phyloP scores from a whole-genome alignment of 257 asterid species.

The Solanum medicagineum region DNA sequence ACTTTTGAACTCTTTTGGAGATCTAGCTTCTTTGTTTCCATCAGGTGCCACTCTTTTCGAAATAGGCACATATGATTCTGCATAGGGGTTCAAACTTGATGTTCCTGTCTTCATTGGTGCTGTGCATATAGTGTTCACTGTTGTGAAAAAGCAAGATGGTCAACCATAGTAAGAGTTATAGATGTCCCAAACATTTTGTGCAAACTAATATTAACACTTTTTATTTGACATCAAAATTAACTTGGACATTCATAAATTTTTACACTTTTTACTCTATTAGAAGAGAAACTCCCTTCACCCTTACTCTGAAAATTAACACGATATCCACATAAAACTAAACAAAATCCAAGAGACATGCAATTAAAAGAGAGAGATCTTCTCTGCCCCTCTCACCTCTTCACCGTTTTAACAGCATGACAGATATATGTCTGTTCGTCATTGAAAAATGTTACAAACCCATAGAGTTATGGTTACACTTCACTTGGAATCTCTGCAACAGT shows the following conservation, averaged over 20 bases:
- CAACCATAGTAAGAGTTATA: neutral
- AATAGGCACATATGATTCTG: slow-evolving; percentile 70
- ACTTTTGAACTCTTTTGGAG: slow-evolving; percentile 10
- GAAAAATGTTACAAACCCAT: neutral
- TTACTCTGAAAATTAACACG: neutral
- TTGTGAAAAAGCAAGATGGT: neutral
- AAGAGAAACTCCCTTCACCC: neutral
- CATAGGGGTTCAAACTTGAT: slow-evolving; percentile 69
- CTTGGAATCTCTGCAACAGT: neutral
- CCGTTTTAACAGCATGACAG: neutral
- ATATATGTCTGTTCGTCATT: neutral
- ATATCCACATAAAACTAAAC: neutral
- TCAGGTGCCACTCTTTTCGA: slow-evolving; percentile 38
- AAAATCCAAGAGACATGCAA: neutral
- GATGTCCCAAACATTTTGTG: neutral
- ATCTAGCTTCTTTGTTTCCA: slow-evolving; percentile 13
- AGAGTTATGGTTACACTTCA: neutral
- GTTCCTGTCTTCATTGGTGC: slow-evolving; percentile 55
- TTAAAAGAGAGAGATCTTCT: neutral
- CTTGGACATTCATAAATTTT: neutral
- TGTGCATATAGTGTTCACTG: slow-evolving; percentile 15
- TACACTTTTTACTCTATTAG: neutral
- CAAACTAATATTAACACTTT: neutral
- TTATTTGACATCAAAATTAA: neutral
- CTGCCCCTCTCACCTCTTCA: neutral